Evolutionary conservation across 352 stramenopile genomes (phyloP).

Genomic region (Phytophthora megakarya): DNA sequence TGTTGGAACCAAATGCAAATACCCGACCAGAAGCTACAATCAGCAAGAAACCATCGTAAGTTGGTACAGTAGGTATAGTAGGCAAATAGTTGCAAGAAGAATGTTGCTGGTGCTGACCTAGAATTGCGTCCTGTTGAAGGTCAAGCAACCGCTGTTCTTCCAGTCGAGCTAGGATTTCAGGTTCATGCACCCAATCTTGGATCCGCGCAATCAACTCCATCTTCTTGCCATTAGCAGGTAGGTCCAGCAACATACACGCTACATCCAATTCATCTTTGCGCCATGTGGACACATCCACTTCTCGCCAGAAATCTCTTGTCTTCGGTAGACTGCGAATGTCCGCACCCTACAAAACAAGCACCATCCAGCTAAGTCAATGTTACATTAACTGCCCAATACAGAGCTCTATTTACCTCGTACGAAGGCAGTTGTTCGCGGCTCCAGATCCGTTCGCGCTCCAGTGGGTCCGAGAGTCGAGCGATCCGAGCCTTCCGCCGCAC

Average conservation of each 20-base stretch:
- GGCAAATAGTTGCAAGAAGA: neutral
- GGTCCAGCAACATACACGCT: conserved; percentile 61
- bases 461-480: conserved; percentile 48
- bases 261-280: conserved; percentile 59
- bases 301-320: conserved; percentile 60
- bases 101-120: conserved; percentile 39
- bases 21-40: conserved; percentile 54
- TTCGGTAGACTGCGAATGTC: conserved; percentile 66
- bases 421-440: conserved; percentile 38
- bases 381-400: neutral
- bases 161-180: conserved; percentile 44
- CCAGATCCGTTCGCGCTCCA: conserved; percentile 60
- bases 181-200: conserved; percentile 75
- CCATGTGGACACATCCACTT: conserved; percentile 56
- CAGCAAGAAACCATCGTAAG: neutral
- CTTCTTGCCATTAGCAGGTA: conserved; percentile 59
- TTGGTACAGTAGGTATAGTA: neutral
- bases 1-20: conserved; percentile 73
- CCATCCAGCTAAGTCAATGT: neutral
- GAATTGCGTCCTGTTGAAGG: conserved; percentile 45
- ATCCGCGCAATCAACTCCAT: conserved; percentile 63
- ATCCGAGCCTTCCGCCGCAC: conserved; percentile 52
- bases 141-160: conserved; percentile 43
- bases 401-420: conserved; percentile 44
- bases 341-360: conserved; percentile 31